Percentiles rank a stretch among this genome's conserved stretches.
Evolutionary conservation across 73 alveolate genomes (phyloP).

Genomic region (Loxodes magnus): DNA sequence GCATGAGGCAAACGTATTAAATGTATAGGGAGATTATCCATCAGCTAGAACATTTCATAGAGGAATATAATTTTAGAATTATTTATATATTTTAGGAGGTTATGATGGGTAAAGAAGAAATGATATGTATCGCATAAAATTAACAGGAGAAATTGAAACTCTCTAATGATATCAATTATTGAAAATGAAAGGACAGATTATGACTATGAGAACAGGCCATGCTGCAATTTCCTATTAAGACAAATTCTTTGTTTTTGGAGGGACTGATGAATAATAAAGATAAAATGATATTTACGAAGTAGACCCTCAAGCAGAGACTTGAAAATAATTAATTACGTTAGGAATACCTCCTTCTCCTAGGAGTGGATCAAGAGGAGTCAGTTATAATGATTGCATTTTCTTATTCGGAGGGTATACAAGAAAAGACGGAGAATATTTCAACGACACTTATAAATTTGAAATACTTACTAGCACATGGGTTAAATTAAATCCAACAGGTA

Average conservation of each 20-base stretch:
- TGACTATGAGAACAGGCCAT: slow-evolving; percentile 66
- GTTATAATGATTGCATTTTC: slow-evolving; percentile 22
- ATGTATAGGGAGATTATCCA: slow-evolving; percentile 48
- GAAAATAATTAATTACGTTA: slow-evolving; percentile 14
- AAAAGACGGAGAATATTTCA: slow-evolving; percentile 90
- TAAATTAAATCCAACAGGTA: slow-evolving; percentile 12
- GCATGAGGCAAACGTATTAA: too few species aligned
- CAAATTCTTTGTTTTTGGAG: slow-evolving; percentile 59
- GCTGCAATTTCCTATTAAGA: slow-evolving; percentile 22
- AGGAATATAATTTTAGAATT: slow-evolving; percentile 11
- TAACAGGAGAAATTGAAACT: slow-evolving; percentile 28
- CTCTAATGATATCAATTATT: too few species aligned
- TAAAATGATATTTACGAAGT: slow-evolving; percentile 31
- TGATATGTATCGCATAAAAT: slow-evolving; percentile 43
- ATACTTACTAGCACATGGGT: slow-evolving; percentile 48
- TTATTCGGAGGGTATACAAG: slow-evolving; percentile 71
- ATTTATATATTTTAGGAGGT: slow-evolving; percentile 54
- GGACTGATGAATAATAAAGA: slow-evolving; percentile 50
- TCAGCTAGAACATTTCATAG: slow-evolving; percentile 57
- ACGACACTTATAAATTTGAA: slow-evolving; percentile 56
- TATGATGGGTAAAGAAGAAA: slow-evolving; percentile 69
- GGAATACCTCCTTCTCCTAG: slow-evolving; percentile 40
- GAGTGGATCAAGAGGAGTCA: slow-evolving; percentile 42
- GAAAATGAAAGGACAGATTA: slow-evolving; percentile 8
- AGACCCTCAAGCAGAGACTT: slow-evolving; percentile 13